Percentiles rank a stretch among this genome's conserved stretches.
These are phyloP conservation scores for Effrenium voratum DNA, from an alignment of 73 alveolate species.

Conservation along the genomic window DNA sequence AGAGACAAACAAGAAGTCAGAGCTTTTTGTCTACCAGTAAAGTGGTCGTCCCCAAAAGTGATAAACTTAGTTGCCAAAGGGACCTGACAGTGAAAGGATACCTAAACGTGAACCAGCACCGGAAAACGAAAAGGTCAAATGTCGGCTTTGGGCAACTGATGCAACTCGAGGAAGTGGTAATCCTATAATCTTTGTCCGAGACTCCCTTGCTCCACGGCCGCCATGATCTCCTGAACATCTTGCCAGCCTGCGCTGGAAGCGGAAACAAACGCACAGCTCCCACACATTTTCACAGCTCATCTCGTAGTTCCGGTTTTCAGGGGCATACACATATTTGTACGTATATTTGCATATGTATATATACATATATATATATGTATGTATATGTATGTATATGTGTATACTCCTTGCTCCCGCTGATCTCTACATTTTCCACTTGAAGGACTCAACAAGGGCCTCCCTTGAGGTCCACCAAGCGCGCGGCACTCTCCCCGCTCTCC, in stretches of 20 bases:
- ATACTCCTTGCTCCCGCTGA: not conserved
- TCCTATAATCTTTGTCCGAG: no score
- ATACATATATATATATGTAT: not conserved
- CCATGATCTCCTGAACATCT: not conserved
- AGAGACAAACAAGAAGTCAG: no score
- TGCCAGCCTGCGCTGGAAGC: not conserved
- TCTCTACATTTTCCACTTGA: not conserved
- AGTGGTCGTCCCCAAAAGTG: no score
- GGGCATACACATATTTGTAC: not conserved
- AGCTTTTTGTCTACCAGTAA: no score
- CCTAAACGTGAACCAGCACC: no score
- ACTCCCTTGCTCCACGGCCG: no score
- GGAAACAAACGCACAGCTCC: not conserved
- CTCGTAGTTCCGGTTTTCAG: not conserved
- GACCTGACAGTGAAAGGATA: no score
- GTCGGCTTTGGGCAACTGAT: no score
- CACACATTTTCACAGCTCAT: not conserved
- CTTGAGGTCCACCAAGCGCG: not conserved
- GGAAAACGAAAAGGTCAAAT: no score
- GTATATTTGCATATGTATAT: not conserved
- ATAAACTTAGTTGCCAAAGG: no score
- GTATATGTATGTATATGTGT: not conserved
- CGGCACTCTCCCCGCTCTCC: not conserved
- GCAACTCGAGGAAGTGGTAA: no score
- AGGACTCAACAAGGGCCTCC: not conserved